Evolutionary conservation across 192 early-diverging fungal species (phyloP).

Genomic region (Backusella tarrabulga): DNA sequence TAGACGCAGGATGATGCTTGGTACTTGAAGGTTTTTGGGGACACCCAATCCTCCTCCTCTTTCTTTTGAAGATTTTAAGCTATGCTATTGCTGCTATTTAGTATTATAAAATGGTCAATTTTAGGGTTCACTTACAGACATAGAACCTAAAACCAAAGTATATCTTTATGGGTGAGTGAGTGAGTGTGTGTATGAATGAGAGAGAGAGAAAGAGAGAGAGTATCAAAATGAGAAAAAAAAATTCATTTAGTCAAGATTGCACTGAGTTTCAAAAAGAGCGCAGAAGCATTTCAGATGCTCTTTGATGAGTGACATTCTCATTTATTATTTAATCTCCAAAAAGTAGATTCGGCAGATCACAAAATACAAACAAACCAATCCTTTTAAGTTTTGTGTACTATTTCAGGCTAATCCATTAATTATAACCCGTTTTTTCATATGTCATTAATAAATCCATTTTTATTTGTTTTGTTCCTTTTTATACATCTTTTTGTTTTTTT

Average conservation of each 20-base stretch:
- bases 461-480: not conserved
- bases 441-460: not conserved
- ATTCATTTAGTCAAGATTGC: not conserved
- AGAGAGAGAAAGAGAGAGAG: not conserved
- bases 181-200: not conserved
- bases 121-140: not conserved
- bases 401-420: too few species aligned
- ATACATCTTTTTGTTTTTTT: not conserved
- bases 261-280: not conserved
- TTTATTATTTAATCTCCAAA: too few species aligned
- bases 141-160: not conserved
- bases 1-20: slow-evolving; percentile 32
- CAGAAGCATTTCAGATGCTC: not conserved
- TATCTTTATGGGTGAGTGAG: not conserved
- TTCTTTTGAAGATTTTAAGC: slow-evolving; percentile 8
- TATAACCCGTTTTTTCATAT: too few species aligned
- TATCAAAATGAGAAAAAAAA: not conserved
- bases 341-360: too few species aligned
- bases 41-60: slow-evolving; percentile 22
- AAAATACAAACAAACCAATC: too few species aligned
- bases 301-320: too few species aligned
- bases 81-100: not conserved
- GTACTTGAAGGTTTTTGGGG: slow-evolving; percentile 30
- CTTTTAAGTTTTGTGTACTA: too few species aligned
- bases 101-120: not conserved